Conservation (phyloP, 2,329 filamentous ascomycete species). For the Phialophora chinensis region DNA sequence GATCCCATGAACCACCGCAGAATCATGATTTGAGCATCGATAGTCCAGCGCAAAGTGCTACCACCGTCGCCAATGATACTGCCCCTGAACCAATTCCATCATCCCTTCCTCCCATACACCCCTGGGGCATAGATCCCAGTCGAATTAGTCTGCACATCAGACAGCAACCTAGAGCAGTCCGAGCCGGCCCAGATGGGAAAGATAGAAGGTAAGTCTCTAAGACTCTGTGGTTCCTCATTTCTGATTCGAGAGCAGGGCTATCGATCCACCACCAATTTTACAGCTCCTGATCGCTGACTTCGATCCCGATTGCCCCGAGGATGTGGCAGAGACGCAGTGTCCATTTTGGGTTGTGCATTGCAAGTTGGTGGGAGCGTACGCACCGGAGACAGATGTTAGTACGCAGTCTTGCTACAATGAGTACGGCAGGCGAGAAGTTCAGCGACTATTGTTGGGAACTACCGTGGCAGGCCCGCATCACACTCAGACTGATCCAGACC, state of each 20-base stretch:
- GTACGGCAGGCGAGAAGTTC: conserved; percentile 36
- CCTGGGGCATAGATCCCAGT: not conserved
- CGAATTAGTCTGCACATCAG: conserved; percentile 52
- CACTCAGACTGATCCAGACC: conserved; percentile 52
- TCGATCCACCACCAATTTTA: conserved; percentile 56
- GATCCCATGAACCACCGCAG: conserved; percentile 30
- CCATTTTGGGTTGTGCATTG: conserved; percentile 52
- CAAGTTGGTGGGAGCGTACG: conserved; percentile 46
- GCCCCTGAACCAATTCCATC: not conserved
- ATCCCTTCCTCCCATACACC: not conserved
- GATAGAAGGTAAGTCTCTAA: conserved; percentile 51
- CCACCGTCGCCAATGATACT: not conserved
- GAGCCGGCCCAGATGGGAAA: conserved; percentile 54
- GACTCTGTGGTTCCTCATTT: conserved; percentile 41
- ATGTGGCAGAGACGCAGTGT: conserved; percentile 46
- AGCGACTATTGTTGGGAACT: conserved; percentile 37
- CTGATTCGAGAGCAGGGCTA: conserved; percentile 46
- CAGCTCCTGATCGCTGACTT: conserved; percentile 55
- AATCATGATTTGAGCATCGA: not conserved
- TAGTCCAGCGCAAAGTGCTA: conserved; percentile 11
- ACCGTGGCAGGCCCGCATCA: conserved; percentile 49
- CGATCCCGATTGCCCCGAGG: conserved; percentile 46
- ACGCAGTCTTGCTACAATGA: conserved; percentile 35
- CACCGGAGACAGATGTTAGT: conserved; percentile 35
- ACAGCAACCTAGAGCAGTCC: conserved; percentile 54